These are phyloP conservation scores for Venturia asperata DNA, from an alignment of 2,329 filamentous ascomycete genomes.

Conservation along the genomic window DNA sequence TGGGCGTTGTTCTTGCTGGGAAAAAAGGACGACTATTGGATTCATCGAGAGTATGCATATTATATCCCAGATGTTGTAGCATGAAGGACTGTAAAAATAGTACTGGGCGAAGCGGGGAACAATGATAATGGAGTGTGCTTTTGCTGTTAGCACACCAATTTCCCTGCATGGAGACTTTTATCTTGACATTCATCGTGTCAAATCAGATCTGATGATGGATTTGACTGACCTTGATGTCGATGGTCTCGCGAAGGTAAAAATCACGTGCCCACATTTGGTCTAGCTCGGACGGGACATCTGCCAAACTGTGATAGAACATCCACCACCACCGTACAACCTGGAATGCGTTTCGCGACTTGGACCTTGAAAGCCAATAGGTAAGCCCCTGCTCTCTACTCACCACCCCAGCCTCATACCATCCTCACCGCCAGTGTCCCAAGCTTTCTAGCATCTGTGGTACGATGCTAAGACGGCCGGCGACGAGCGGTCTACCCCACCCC, in stretches of 20 bases:
- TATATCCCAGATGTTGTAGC: neutral
- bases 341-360: neutral
- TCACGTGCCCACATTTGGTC: neutral
- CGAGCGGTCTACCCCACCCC: neutral
- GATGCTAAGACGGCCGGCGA: neutral
- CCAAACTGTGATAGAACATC: neutral
- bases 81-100: neutral
- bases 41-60: neutral
- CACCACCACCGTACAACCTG: slow-evolving; percentile 6
- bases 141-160: neutral
- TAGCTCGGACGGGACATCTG: neutral
- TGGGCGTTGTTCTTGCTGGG: neutral
- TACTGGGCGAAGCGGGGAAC: neutral
- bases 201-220: neutral
- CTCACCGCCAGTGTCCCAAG: neutral
- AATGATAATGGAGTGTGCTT: neutral
- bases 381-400: neutral
- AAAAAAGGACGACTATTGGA: neutral
- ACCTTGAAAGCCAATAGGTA: neutral
- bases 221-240: neutral
- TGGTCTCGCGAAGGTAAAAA: no score
- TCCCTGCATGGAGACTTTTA: neutral
- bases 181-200: no score
- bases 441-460: neutral
- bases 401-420: neutral